Evolutionary conservation across 768 basidiomycete genomes (phyloP).

Genomic region (Russula olivacea): DNA sequence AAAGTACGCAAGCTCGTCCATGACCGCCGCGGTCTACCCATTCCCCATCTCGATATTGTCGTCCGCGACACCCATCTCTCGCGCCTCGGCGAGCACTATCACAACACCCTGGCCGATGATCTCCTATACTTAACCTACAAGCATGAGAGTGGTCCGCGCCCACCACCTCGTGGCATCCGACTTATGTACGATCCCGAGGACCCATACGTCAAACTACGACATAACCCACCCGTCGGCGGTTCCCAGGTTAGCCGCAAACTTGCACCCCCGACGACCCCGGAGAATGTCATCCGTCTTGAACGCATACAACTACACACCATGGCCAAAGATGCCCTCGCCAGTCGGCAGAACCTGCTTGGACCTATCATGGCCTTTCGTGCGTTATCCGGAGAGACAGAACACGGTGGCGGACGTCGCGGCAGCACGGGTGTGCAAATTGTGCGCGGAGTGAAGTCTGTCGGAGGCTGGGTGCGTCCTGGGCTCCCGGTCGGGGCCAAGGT

Average conservation of each 20-base stretch:
- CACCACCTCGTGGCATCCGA: constrained; percentile 51
- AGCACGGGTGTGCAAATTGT: constrained; percentile 76
- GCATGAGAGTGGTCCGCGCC: constrained; percentile 56
- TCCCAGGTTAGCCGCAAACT: constrained; percentile 57
- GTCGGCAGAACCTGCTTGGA: constrained; percentile 69
- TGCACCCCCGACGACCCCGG: constrained; percentile 57
- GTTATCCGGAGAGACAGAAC: constrained; percentile 74
- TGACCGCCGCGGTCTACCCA: constrained; percentile 58
- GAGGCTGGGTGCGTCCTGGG: constrained; percentile 81
- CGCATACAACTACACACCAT: constrained; percentile 82
- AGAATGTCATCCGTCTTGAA: constrained; percentile 72
- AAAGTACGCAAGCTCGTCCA: constrained; percentile 33
- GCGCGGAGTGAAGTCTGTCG: constrained; percentile 55
- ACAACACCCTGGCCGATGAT: constrained; percentile 75
- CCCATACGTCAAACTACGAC: constrained; percentile 77
- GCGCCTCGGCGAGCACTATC: constrained; percentile 79
- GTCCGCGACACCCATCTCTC: constrained; percentile 66
- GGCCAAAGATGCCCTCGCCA: constrained; percentile 71
- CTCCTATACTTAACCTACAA: constrained; percentile 93
- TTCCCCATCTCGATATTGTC: constrained; percentile 59
- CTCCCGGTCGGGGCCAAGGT: constrained; percentile 86
- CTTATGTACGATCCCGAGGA: constrained; percentile 68
- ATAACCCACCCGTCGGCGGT: constrained; percentile 71
- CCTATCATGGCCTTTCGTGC: constrained; percentile 84
- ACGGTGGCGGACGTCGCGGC: constrained; percentile 65